Evolutionary conservation across 495 filamentous ascomycete genomes (phyloP), one percentile per base, ranked within the genome.

Genomic region (Tuber microsphaerosporum): DNA sequence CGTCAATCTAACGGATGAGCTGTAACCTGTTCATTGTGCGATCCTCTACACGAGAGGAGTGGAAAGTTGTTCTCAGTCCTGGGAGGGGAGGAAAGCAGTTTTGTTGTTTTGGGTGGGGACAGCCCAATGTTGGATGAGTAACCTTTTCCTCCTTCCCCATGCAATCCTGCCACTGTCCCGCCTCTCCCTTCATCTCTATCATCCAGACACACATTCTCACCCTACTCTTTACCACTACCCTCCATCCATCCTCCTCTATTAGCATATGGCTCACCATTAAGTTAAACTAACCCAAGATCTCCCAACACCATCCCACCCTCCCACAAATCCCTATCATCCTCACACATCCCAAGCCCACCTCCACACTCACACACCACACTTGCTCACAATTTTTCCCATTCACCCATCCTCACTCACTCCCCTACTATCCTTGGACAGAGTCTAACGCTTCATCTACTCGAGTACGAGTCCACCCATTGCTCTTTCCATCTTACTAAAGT

Each of bases 21-120:
- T 42, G 76, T 56, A 72, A 70, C 70, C 70, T 79, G 76, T 73
- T 79, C 77, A 79, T 79, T 79, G 77, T 65, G 77, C 79, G 77
- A 78, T 79, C 61, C 70, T 71, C 70, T 68, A 71, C 56, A 75
- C 72, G 26, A 65, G 78, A 56, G 41, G 76, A 74, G 51, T 16
- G 70, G 56, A 71, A 78, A 61, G 70, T 61, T 75, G 51, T 71
- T 37, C 34, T 75, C n/a, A 5, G 26, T 75, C 51, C 75, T 61
- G 69, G 69, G 42, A 68, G 72, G 65, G 76, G 70, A 73, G 76
- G 72, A 31, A 71, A 72, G 74, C 42, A 69, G 77, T 79, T 79
- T 79, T 79, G 77, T 79, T 75, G 22, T 77, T 68, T 78, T 45
- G 69, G 41, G 75, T 44, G 26, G 69, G 76, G 72, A 14, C 48